Conservation (phyloP, 1,284 basidiomycete genomes). For the Cerrena zonata region DNA sequence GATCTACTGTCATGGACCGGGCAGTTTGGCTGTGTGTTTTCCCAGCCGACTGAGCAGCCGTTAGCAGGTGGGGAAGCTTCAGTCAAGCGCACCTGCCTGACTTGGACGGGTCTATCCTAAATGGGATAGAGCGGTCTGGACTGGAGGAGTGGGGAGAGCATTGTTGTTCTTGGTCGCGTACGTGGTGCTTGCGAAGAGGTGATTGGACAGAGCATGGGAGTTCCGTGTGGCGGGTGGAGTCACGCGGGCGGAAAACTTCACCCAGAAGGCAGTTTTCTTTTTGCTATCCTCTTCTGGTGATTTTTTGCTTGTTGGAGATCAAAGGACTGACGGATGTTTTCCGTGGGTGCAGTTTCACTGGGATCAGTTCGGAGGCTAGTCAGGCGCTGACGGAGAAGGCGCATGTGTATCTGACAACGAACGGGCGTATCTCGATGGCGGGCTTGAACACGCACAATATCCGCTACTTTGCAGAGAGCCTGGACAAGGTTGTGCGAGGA, state of each 20-base stretch:
- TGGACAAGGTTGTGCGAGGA: conserved; percentile 70
- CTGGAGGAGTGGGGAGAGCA: background rate
- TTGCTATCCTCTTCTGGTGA: background rate
- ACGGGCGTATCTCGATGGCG: conserved; percentile 86
- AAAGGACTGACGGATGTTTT: conserved; percentile 14
- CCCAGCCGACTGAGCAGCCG: too few relatives aligned
- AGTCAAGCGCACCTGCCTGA: background rate
- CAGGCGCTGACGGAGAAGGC: conserved; percentile 68
- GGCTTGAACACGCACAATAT: conserved; percentile 75
- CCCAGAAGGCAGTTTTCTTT: background rate
- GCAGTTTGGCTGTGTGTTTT: too few relatives aligned
- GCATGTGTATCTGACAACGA: conserved; percentile 84
- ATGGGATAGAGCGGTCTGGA: background rate
- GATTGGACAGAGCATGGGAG: background rate
- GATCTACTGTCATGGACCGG: too few relatives aligned
- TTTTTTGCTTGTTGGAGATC: conserved; percentile 2
- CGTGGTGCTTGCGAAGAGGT: background rate
- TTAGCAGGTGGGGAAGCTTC: background rate
- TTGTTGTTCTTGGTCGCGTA: background rate
- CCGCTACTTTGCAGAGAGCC: conserved; percentile 65
- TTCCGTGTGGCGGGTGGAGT: background rate
- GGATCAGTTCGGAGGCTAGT: conserved; percentile 65
- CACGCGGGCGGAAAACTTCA: background rate
- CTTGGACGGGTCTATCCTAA: background rate
- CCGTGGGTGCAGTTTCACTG: conserved; percentile 62